These are phyloP conservation scores for Nakazawaea molendinolei DNA, from an alignment of 805 yeast species.

Conservation along the genomic window DNA sequence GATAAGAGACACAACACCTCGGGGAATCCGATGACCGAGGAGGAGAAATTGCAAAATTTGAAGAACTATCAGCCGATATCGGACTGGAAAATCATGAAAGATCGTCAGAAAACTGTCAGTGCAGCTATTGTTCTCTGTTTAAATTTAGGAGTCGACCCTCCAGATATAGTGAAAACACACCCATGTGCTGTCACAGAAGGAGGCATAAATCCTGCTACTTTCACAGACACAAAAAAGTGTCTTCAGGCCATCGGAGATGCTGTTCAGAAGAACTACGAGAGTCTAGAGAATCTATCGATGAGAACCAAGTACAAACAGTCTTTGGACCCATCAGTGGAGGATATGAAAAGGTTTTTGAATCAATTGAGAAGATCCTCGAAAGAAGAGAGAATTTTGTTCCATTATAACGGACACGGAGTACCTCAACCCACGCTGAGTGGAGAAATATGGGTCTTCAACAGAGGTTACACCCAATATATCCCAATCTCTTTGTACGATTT, in stretches of 20 bases:
- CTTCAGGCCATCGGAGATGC: constrained; percentile 86
- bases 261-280: constrained; percentile 75
- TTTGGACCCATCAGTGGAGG: constrained; percentile 93
- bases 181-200: constrained; percentile 91
- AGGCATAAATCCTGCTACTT: constrained; percentile 84
- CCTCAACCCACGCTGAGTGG: constrained; percentile 96
- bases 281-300: constrained; percentile 83
- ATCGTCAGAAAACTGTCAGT: constrained; percentile 85
- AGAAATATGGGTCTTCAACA: constrained; percentile 96
- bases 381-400: constrained; percentile 88
- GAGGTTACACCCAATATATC: constrained; percentile 95
- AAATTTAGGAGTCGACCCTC: constrained; percentile 95
- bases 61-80: constrained; percentile 62
- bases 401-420: constrained; percentile 97
- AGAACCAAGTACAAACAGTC: constrained; percentile 87
- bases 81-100: constrained; percentile 90
- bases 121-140: constrained; percentile 90
- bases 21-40: constrained; percentile 65
- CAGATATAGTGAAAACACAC: constrained; percentile 86
- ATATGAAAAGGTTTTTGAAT: constrained; percentile 84
- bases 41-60: constrained; percentile 37
- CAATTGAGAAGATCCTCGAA: constrained; percentile 84
- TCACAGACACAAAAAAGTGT: constrained; percentile 83
- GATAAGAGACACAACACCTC: constrained; percentile 89
- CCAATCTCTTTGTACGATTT: constrained; percentile 93